Evolutionary conservation across 148 eudicot species (phyloP).

Genomic region (Camellia lanceoleosa): DNA sequence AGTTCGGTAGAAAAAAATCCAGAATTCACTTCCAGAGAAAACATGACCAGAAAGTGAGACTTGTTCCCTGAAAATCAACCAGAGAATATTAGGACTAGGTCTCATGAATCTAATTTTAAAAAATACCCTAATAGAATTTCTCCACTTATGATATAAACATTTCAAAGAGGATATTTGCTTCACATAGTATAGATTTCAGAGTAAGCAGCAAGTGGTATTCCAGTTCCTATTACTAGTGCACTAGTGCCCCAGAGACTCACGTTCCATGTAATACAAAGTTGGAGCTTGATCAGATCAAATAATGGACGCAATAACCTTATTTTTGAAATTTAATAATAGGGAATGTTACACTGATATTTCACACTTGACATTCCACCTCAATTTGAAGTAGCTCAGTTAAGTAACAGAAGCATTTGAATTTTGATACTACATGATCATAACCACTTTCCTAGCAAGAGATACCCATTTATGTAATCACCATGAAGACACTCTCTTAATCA

Average conservation of each 20-base stretch:
- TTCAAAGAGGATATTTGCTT: no score
- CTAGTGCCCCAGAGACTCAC: no score
- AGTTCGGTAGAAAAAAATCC: slow-evolving; percentile 68
- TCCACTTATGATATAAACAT: no score
- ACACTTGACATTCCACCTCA: neutral
- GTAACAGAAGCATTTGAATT: neutral
- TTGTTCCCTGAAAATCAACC: slow-evolving; percentile 47
- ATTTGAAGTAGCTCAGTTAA: neutral
- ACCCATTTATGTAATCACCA: neutral
- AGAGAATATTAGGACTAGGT: neutral
- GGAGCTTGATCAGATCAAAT: no score
- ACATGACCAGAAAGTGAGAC: slow-evolving; percentile 62
- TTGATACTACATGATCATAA: neutral
- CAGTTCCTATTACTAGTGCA: no score
- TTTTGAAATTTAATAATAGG: neutral
- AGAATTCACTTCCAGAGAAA: slow-evolving; percentile 74
- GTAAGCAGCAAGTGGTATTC: no score
- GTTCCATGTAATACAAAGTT: no score
- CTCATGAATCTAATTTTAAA: neutral
- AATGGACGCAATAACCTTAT: no score
- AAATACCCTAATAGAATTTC: neutral
- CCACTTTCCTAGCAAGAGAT: neutral
- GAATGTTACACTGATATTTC: neutral
- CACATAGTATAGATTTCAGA: no score
- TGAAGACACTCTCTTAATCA: neutral